These are phyloP conservation scores for Plasmodium knowlesi DNA, from an alignment of 169 alveolate genomes.

Conservation along the genomic window DNA sequence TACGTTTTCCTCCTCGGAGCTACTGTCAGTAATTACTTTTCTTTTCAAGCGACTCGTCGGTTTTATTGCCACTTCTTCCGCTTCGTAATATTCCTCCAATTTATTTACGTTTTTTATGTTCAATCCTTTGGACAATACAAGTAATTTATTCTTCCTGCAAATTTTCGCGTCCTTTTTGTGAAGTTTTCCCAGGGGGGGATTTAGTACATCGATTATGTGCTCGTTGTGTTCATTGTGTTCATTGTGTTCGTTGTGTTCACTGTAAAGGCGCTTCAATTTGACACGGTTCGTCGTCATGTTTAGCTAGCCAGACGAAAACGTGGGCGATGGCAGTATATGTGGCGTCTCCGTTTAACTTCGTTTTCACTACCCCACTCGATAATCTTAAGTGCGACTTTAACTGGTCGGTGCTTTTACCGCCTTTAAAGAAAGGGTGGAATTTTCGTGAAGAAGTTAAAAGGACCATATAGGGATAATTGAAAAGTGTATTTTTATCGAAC, in stretches of 20 bases:
- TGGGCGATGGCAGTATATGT: neutral
- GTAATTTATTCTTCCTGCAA: conserved; percentile 22
- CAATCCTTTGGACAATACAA: conserved; percentile 12
- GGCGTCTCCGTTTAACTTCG: neutral
- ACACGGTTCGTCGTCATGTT: neutral
- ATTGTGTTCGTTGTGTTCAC: neutral
- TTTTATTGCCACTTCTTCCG: neutral
- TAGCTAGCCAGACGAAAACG: neutral
- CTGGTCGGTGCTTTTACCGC: neutral
- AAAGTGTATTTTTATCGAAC: neutral
- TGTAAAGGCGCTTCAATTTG: conserved; percentile 12
- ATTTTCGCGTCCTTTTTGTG: neutral
- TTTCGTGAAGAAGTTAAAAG: neutral
- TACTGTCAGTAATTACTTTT: neutral
- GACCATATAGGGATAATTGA: neutral
- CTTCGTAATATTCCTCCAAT: neutral
- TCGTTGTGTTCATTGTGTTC: neutral
- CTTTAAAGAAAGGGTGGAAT: neutral
- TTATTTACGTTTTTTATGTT: conserved; percentile 24
- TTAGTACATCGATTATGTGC: too few species aligned
- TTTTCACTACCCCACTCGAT: neutral
- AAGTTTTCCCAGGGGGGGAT: neutral
- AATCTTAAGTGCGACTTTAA: neutral
- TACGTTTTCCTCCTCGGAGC: neutral
- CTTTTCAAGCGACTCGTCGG: conserved; percentile 21